A percentile compares a stretch with the other conserved stretches of the same genome.
phyloP scores from a whole-genome alignment of 352 stramenopile genomes.

The Globisporangium orthogonon region DNA sequence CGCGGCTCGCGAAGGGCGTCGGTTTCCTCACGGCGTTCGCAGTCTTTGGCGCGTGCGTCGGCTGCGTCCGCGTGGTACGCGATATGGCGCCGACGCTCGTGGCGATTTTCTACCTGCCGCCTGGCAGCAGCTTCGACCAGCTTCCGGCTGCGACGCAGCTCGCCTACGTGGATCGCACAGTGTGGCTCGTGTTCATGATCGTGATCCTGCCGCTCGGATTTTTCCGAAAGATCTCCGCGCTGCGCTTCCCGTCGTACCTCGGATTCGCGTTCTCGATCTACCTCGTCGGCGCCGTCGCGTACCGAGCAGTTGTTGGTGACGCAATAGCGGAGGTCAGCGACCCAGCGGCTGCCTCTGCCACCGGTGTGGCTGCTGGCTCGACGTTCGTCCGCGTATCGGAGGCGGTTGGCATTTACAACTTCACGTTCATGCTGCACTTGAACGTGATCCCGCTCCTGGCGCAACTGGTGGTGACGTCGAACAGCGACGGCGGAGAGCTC shows the following conservation, averaged over 20 bases:
- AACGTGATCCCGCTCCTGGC: slow-evolving; percentile 71
- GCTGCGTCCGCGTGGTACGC: slow-evolving; percentile 59
- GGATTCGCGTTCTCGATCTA: slow-evolving; percentile 68
- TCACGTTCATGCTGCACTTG: slow-evolving; percentile 78
- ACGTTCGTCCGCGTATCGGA: slow-evolving; percentile 46
- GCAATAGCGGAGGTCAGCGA: slow-evolving; percentile 1
- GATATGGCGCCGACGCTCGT: slow-evolving; percentile 69
- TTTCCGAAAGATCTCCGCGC: slow-evolving; percentile 63
- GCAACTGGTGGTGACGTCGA: slow-evolving; percentile 32
- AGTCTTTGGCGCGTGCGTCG: slow-evolving; percentile 72
- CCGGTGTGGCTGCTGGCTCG: slow-evolving; percentile 1
- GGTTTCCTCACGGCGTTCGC: slow-evolving; percentile 60
- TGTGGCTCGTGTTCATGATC: slow-evolving; percentile 58
- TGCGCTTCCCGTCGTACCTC: slow-evolving; percentile 73
- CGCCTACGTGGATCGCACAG: slow-evolving; percentile 22
- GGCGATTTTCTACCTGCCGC: slow-evolving; percentile 24
- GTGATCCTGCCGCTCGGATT: slow-evolving; percentile 59
- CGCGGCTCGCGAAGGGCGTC: slow-evolving; percentile 39
- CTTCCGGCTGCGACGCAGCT: slow-evolving; percentile 25
- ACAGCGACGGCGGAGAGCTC: slow-evolving; percentile 7
- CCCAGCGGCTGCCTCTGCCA: background rate
- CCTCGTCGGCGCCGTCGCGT: slow-evolving; percentile 52
- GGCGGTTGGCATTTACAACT: slow-evolving; percentile 77
- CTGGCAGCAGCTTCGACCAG: slow-evolving; percentile 14
- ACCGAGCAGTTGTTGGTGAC: slow-evolving; percentile 28